These are phyloP conservation scores for Leishmania braziliensis DNA, from an alignment of 208 protist genomes.

Conservation along the genomic window DNA sequence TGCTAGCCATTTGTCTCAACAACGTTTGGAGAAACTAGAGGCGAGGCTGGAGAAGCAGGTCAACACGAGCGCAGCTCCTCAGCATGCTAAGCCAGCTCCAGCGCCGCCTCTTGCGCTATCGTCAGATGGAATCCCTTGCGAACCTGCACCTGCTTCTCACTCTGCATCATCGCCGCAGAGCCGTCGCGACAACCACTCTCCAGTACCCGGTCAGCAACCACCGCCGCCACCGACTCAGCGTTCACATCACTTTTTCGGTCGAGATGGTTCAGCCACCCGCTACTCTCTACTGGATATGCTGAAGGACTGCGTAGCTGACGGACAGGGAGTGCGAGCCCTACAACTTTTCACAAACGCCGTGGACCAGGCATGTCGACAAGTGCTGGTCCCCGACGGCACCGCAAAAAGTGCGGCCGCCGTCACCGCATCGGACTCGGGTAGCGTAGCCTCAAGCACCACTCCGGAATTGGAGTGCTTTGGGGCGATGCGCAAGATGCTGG, in stretches of 20 bases:
- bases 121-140: too few species aligned
- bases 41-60: slow-evolving; percentile 5
- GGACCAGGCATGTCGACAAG: slow-evolving; percentile 24
- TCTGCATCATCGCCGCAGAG: background rate
- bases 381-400: slow-evolving; percentile 2
- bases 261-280: background rate
- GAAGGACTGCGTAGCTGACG: slow-evolving; percentile 58
- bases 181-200: background rate
- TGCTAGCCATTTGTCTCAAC: background rate
- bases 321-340: slow-evolving; percentile 62
- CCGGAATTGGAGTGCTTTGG: slow-evolving; percentile 41
- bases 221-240: background rate
- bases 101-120: background rate
- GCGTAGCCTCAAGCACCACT: background rate
- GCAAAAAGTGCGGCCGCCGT: background rate
- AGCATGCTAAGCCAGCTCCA: slow-evolving; percentile 10
- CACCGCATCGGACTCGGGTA: background rate
- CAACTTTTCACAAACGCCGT: slow-evolving; percentile 57
- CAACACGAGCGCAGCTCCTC: background rate
- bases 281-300: slow-evolving; percentile 67
- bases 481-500: slow-evolving; percentile 34
- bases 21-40: slow-evolving; percentile 12
- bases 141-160: background rate
- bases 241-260: background rate
- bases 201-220: background rate